Percentiles rank a stretch among this genome's conserved stretches.
Conservation (phyloP, 2,329 filamentous ascomycete species). For the Phyllosticta citribraziliensis region DNA sequence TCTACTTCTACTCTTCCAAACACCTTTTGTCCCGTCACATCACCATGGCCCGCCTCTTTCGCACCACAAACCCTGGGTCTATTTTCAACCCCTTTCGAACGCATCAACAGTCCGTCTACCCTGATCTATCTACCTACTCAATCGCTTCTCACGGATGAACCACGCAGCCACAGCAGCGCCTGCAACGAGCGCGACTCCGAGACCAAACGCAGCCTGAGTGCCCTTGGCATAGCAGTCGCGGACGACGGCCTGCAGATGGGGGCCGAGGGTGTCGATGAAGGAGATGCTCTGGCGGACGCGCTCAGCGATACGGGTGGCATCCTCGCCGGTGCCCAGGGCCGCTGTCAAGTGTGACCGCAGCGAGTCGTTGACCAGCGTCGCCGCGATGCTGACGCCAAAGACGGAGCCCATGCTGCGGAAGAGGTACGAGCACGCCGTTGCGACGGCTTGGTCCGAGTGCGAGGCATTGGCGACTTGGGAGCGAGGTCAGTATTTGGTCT, state of each 20-base stretch:
- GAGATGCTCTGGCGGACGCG: conserved; percentile 61
- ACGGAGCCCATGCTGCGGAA: conserved; percentile 64
- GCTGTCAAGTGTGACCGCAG: conserved; percentile 48
- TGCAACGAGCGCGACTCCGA: conserved; percentile 41
- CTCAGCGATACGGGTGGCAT: conserved; percentile 57
- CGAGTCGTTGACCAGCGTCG: conserved; percentile 61
- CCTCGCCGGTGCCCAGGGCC: conserved; percentile 46
- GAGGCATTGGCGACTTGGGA: conserved; percentile 54
- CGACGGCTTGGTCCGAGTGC: conserved; percentile 60
- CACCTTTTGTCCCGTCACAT: neutral
- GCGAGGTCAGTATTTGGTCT: neutral
- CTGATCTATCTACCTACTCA: conserved; percentile 12
- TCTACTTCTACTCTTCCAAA: neutral
- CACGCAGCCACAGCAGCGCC: conserved; percentile 38
- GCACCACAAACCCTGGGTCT: neutral
- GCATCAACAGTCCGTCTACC: neutral
- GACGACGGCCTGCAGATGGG: conserved; percentile 49
- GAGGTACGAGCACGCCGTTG: conserved; percentile 70
- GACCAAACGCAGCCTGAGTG: conserved; percentile 41
- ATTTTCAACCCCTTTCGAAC: neutral
- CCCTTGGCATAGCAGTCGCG: conserved; percentile 55
- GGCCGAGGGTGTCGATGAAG: conserved; percentile 56
- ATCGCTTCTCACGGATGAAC: conserved; percentile 35
- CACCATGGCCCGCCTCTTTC: neutral
- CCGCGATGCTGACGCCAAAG: conserved; percentile 57